phyloP scores from a whole-genome alignment of 192 early-diverging fungal species.

The Dimargaris xerosporica region DNA sequence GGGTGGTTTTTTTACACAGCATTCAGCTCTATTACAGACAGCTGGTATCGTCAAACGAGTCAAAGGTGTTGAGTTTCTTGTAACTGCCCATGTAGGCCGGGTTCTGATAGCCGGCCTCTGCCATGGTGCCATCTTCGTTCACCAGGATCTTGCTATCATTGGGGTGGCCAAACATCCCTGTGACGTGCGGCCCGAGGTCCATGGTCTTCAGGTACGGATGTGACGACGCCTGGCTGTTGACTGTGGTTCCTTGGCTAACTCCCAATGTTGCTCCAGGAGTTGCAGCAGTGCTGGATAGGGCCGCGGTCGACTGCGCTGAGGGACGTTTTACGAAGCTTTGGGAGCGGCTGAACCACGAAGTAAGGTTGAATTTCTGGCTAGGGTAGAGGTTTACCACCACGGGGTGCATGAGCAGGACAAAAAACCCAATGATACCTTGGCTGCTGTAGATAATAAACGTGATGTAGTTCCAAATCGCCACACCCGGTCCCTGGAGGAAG shows the following conservation, averaged over 20 bases:
- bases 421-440: neutral
- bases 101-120: too few species aligned
- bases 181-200: neutral
- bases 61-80: too few species aligned
- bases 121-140: too few species aligned
- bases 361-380: neutral
- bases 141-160: too few species aligned
- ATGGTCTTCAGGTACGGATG: neutral
- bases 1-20: too few species aligned
- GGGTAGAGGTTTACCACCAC: neutral
- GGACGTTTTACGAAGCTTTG: neutral
- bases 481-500: neutral
- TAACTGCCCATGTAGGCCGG: too few species aligned
- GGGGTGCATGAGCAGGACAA: conserved; percentile 4
- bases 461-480: neutral
- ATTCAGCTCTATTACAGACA: too few species aligned
- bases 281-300: neutral
- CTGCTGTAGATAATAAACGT: neutral
- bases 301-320: neutral
- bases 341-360: neutral
- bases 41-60: too few species aligned
- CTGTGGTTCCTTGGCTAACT: neutral
- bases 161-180: neutral
- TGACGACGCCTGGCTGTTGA: neutral
- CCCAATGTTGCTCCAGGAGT: neutral